Base-by-base conservation (phyloP, 495 filamentous ascomycete genomes). In the Hypoxylon trugodes region DNA sequence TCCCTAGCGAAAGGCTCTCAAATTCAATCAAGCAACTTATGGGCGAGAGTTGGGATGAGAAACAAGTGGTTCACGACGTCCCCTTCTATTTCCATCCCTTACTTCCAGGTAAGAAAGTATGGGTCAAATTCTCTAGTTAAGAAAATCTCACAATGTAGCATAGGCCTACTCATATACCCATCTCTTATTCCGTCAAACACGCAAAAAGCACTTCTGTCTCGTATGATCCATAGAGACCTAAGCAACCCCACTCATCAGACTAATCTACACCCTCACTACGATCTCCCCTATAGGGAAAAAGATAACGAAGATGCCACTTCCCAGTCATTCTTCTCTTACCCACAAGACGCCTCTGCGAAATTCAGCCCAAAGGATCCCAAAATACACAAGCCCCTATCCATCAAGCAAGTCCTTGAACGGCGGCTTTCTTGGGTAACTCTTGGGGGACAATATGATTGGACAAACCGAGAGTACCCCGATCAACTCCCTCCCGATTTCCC, bases 381-480 rank as follows among this genome's bases (percentile, higher is more conserved):
- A 1, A 71, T 87, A 3, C 92, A 97, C 76, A 88, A 86, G 37
- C 81, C 89, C 1, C 74, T 97, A 5, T 78, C 84, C 10, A 77
- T 91, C 42, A 78, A 82, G 28, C 84, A 82, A 54, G 81, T 89
- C 36, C 78, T 97, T 2, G 80, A 87, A 28, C 88, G 87, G 60
- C 93, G 90, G 57, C 84, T 97, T 5, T 90, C 92, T 40, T 97
- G 94, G 95, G 83, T 96, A 10, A 97, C 94, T 4, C 81, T 98
- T 8, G 95, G 94, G 22, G 92, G 91, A 0, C 93, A 97, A 69
- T 96, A 98, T 75, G 89, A 98, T 74, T 97, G 94, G 94, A 93
- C 91, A 2, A 80, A 82, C 30, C 92, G 96, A 68, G 75, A 81
- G 22, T 97, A 97, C 71, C 92, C 93, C 0, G 66, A 73, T 1